Percentiles rank a stretch among this genome's conserved stretches.
phyloP scores from a whole-genome alignment of 2,329 filamentous ascomycete species.

The Trichoderma oligosporum region DNA sequence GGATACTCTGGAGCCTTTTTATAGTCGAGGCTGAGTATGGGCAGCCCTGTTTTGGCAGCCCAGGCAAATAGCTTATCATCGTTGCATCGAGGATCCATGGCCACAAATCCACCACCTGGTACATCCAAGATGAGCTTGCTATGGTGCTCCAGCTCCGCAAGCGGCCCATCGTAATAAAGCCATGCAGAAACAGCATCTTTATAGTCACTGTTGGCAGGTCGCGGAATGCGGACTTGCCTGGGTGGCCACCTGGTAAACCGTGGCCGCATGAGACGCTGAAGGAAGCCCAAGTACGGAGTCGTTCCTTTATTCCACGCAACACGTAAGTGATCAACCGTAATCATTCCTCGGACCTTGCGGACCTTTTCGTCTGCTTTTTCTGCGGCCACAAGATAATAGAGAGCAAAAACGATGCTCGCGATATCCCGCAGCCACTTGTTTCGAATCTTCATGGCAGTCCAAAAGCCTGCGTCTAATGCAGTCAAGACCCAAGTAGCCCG shows the following conservation, averaged over 20 bases:
- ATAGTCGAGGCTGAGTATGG: conserved; percentile 88
- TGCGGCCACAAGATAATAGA: conserved; percentile 88
- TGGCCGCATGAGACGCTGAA: conserved; percentile 71
- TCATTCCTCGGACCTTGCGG: conserved; percentile 75
- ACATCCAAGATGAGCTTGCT: conserved; percentile 81
- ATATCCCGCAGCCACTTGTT: conserved; percentile 76
- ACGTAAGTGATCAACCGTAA: conserved; percentile 87
- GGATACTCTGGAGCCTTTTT: conserved; percentile 49
- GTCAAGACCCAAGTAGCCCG: conserved; percentile 96
- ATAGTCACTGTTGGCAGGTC: conserved; percentile 77
- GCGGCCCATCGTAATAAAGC: conserved; percentile 90
- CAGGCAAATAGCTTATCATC: conserved; percentile 93
- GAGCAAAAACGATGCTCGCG: conserved; percentile 75
- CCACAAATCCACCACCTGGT: conserved; percentile 91
- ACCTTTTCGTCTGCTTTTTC: conserved; percentile 97
- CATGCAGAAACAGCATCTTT: conserved; percentile 78
- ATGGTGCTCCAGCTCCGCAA: conserved; percentile 72
- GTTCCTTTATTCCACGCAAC: conserved; percentile 95
- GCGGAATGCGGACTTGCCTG: conserved; percentile 75
- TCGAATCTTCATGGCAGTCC: conserved; percentile 93
- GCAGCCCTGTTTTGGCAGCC: conserved; percentile 85
- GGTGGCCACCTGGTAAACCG: conserved; percentile 77
- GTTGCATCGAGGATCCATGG: conserved; percentile 91
- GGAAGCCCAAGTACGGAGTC: conserved; percentile 74
- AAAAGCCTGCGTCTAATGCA: conserved; percentile 92